phyloP scores from a whole-genome alignment of 2,329 filamentous ascomycete species.

The Ophiognomonia clavigignenti-juglandacearum region DNA sequence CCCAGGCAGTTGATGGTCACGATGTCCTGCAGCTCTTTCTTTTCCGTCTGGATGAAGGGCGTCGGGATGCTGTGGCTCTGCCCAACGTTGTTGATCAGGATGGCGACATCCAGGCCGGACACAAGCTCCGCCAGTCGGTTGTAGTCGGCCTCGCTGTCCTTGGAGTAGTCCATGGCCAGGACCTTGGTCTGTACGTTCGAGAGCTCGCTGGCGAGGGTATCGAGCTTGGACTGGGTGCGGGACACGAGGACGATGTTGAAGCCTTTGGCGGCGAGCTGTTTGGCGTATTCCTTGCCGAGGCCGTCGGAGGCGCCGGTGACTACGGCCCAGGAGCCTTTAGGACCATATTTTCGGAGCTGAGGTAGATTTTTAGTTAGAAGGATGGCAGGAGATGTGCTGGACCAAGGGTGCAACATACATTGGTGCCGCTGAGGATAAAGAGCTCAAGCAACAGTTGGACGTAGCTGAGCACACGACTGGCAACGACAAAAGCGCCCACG shows the following conservation, averaged over 20 bases:
- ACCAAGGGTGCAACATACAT: conserved; percentile 39
- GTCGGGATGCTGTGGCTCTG: conserved; percentile 92
- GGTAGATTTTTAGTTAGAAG: background rate
- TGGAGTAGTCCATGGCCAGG: conserved; percentile 86
- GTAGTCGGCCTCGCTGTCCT: conserved; percentile 77
- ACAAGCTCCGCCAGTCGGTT: conserved; percentile 64
- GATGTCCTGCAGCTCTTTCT: conserved; percentile 80
- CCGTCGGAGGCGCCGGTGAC: conserved; percentile 95
- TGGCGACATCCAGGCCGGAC: conserved; percentile 70
- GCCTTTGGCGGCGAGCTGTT: conserved; percentile 82
- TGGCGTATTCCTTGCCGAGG: conserved; percentile 91
- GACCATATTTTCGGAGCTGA: conserved; percentile 84
- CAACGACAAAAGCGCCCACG: conserved; percentile 56
- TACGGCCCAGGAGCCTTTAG: conserved; percentile 88
- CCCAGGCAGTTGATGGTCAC: conserved; percentile 93
- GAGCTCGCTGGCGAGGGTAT: conserved; percentile 71
- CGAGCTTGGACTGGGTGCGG: conserved; percentile 89
- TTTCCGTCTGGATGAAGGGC: conserved; percentile 73
- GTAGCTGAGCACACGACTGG: conserved; percentile 52
- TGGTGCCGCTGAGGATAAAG: conserved; percentile 62
- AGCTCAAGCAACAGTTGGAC: conserved; percentile 59
- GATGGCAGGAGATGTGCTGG: background rate
- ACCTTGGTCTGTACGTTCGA: conserved; percentile 65
- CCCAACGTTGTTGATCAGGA: conserved; percentile 96
- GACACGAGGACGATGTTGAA: conserved; percentile 96